phyloP scores from a whole-genome alignment of 2,329 filamentous ascomycete species.

The Nannizziopsis barbatae region DNA sequence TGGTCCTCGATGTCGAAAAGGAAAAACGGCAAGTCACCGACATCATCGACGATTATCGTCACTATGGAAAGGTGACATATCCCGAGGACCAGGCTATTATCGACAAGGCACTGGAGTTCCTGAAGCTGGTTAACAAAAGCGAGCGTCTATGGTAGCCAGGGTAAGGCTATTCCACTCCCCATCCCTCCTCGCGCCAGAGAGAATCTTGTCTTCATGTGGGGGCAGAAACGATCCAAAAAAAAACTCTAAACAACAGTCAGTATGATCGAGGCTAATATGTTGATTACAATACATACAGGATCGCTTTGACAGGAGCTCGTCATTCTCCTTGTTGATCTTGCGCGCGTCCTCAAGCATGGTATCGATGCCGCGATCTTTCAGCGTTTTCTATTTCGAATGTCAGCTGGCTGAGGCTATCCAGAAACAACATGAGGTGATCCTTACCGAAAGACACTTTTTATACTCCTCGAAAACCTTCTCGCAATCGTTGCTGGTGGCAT shows the following conservation, averaged over 20 bases:
- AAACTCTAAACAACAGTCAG: conserved; percentile 9
- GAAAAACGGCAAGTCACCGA: conserved; percentile 7
- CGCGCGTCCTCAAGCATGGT: conserved; percentile 83
- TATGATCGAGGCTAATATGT: conserved; percentile 1
- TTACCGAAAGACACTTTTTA: conserved; percentile 69
- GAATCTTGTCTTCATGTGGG: neutral
- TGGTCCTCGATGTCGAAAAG: neutral
- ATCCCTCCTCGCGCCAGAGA: too few relatives aligned
- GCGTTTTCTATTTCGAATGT: conserved; percentile 50
- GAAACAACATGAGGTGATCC: neutral
- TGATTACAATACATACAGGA: conserved; percentile 10
- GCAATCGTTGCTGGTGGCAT: conserved; percentile 76
- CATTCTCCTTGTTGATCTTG: conserved; percentile 80
- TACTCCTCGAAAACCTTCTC: conserved; percentile 78
- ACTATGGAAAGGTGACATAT: conserved; percentile 6
- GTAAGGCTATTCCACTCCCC: neutral
- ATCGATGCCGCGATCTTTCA: conserved; percentile 85
- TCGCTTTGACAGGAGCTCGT: conserved; percentile 52
- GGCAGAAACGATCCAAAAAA: neutral
- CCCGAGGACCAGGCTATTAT: conserved; percentile 6
- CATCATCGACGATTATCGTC: conserved; percentile 14
- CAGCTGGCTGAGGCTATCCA: conserved; percentile 6
- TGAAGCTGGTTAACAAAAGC: neutral
- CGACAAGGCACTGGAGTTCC: conserved; percentile 5
- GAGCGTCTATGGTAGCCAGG: conserved; percentile 4